Conservation (phyloP, 768 basidiomycete species). For the Collybiopsis luxurians region DNA sequence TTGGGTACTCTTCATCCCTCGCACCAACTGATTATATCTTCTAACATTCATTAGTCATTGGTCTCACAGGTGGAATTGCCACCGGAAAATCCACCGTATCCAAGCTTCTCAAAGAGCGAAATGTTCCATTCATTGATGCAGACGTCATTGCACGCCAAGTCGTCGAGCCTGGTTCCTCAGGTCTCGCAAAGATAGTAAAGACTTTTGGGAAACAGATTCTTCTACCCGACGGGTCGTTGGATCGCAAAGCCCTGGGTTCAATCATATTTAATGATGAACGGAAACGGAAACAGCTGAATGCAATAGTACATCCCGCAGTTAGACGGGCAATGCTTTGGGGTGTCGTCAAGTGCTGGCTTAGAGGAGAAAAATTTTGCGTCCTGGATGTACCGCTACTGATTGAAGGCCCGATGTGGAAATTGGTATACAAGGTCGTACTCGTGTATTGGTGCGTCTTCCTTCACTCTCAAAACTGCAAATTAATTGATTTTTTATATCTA, state of each 20-base stretch:
- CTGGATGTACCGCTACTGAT: slow-evolving; percentile 92
- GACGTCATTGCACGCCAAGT: slow-evolving; percentile 86
- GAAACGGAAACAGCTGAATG: slow-evolving; percentile 73
- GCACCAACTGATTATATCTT: not conserved
- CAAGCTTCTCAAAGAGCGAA: slow-evolving; percentile 57
- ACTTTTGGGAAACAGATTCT: slow-evolving; percentile 75
- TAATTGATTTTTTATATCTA: slow-evolving; percentile 23
- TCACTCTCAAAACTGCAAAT: not conserved
- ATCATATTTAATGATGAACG: slow-evolving; percentile 80
- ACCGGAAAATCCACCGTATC: slow-evolving; percentile 97
- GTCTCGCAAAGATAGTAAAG: slow-evolving; percentile 60
- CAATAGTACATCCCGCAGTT: slow-evolving; percentile 92
- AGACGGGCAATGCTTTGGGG: slow-evolving; percentile 68
- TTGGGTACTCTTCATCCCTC: slow-evolving; percentile 4
- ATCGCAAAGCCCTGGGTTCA: slow-evolving; percentile 79
- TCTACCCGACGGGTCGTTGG: slow-evolving; percentile 63
- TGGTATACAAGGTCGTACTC: slow-evolving; percentile 80
- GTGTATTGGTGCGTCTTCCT: slow-evolving; percentile 77
- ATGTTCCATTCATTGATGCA: slow-evolving; percentile 88
- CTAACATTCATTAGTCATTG: slow-evolving; percentile 60
- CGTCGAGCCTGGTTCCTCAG: slow-evolving; percentile 79
- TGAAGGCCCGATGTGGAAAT: slow-evolving; percentile 82
- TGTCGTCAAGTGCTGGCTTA: slow-evolving; percentile 69
- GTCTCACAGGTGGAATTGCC: slow-evolving; percentile 94
- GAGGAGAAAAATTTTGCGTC: slow-evolving; percentile 75